Percentiles rank a stretch among this genome's conserved stretches.
Conservation (phyloP, 192 early-diverging fungal species). For the Linnemannia hyalina region DNA sequence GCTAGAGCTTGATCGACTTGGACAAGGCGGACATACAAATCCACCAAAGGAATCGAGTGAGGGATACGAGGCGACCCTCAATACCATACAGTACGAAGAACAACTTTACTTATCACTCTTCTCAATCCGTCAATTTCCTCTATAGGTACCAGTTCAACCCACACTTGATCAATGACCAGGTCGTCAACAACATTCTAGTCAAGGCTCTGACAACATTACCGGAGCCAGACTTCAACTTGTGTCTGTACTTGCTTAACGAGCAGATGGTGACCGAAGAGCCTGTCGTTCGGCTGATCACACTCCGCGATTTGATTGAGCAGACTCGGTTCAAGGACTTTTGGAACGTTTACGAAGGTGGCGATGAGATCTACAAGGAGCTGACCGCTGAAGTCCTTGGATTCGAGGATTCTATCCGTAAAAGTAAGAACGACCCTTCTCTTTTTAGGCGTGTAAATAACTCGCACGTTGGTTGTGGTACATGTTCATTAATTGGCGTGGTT, state of each 20-base stretch:
- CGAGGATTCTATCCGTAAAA: slow-evolving; percentile 76
- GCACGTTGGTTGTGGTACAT: no score
- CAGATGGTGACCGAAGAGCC: slow-evolving; percentile 69
- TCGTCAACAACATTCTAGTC: slow-evolving; percentile 80
- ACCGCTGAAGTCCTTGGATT: slow-evolving; percentile 77
- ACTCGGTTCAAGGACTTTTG: slow-evolving; percentile 83
- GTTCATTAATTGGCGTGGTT: no score
- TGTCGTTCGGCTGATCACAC: slow-evolving; percentile 71
- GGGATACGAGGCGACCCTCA: no score
- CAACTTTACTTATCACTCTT: neutral
- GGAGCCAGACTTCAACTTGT: slow-evolving; percentile 92
- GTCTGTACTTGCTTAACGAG: slow-evolving; percentile 87
- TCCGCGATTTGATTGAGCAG: slow-evolving; percentile 85
- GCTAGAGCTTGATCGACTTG: no score
- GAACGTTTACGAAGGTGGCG: slow-evolving; percentile 64
- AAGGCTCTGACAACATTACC: slow-evolving; percentile 88
- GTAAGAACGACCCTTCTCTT: slow-evolving; percentile 10
- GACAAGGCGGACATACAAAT: no score
- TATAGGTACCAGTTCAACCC: slow-evolving; percentile 93
- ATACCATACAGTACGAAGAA: no score
- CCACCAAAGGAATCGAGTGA: no score
- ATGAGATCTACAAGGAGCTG: slow-evolving; percentile 68
- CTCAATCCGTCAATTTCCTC: neutral
- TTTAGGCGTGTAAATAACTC: no score
- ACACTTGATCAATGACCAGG: slow-evolving; percentile 75